Evolutionary conservation across 2,329 filamentous ascomycete species (phyloP), one percentile per base, ranked within the genome.

Genomic region (Apiospora malaysiana): DNA sequence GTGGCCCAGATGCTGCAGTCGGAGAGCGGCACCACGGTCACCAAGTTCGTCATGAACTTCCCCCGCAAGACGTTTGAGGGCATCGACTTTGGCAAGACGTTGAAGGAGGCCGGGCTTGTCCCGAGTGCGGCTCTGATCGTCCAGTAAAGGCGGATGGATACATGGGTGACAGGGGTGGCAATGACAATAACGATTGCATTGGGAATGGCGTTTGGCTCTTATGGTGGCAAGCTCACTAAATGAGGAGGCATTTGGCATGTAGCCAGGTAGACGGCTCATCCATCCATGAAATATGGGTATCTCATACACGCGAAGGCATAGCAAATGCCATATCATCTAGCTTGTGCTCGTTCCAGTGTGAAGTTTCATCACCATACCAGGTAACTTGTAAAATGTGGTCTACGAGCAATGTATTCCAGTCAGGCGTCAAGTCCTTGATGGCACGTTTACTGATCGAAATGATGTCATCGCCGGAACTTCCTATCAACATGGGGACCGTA

Each of bases 81-180:
- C 25, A 75, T 88, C 9, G 96, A 97, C 80, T 94, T 98, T 78
- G 93, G 93, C 46, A 92, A 96, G 87, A 96, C 95, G 6, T 83
- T 99, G 70, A 97, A 97, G 83, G 96, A 99, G 82, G 93, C 95
- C 21, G 95, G 95, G 0, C 83, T 98, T 72, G 91, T 95, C 4
- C 96, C 96, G 7, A 97, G 94, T 73, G 94, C 95, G n/a, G 95
- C 94, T 66, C 84, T 99, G 76, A 91, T 97, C 77, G 90, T 97
- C 42, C 88, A 89, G 76, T 91, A 83, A 73, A 45, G 23, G n/a
- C 37, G 6, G n/a, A 21, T 40, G 65, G 40, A 43, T 25, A 47
- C 49, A 67, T 66, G 47, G 43, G 63, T 14, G 25, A 23, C 16
- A 42, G 56, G 56, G 32, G 32, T n/a, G 23, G 37, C 27, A 59